Evolutionary conservation across 179 eudicot species (phyloP), one percentile per base, ranked within the genome.

Genomic region (Pouteria campechiana): DNA sequence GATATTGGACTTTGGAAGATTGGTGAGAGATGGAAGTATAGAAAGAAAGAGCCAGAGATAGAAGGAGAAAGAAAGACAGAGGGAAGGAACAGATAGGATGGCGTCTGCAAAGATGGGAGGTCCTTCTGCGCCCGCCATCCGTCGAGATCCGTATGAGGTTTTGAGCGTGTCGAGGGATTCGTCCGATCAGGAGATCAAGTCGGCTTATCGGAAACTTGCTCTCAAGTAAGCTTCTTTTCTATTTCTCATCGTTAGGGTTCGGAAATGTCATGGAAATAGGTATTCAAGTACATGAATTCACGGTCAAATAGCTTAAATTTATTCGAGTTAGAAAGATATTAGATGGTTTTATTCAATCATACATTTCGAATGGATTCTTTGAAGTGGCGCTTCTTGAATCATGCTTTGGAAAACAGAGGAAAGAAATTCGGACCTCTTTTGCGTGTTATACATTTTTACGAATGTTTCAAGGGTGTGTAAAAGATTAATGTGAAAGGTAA

Each of bases 141-240:
- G 95, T 34, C 63, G 83, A 43, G 95, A 85, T 67, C 97, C 97
- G 2, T 85, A 89, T 59, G 83, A 89, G 69, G 97, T 89, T 27
- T 63, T 89, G 50, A 57, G 57, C 25, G 86, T 89, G 38, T 41
- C 93, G 1, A 78, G 72, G 51, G 95, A 89, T 18, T 65, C 93
- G 1, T 46, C 78, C 55, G 97, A 89, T 46, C 93, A 81, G 60
- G 95, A 85, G 35, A 85, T 89, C 50, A 89, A 89, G 54, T 68
- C 82, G 21, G 92, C 97, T 50, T 88, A 88, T 37, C 64, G 97
- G 33, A 88, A 78, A 66, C 88, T 88, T 36, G 95, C 97, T 39
- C 93, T 89, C 51, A 89, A 89, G 97, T 88, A 57, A 54, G 90
- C 58, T 56, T 7, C 13, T 52, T n/a, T 14, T 5, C 28, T 12